A percentile compares a stretch with the other conserved stretches of the same genome.
These are phyloP conservation scores for Solanum corneliomulleri DNA, from an alignment of 257 asterid genomes.

Conservation along the genomic window DNA sequence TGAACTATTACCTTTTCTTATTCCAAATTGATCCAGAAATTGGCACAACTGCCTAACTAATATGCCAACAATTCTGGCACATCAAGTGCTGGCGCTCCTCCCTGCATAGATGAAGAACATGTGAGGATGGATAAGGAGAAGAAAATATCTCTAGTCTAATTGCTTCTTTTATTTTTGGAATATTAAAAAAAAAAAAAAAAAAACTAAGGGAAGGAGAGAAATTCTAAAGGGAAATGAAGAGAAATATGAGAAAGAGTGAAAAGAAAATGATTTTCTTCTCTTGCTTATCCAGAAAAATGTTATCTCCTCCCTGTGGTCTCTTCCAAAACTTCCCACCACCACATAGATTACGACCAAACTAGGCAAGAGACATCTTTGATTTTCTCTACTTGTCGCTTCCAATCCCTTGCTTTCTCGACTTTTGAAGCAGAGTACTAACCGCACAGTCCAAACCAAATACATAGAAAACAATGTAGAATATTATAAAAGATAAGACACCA, in stretches of 20 bases:
- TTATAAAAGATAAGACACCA: neutral
- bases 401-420: neutral
- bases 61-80: slow-evolving; percentile 78
- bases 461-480: neutral
- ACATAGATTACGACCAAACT: neutral
- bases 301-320: neutral
- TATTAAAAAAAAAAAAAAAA: neutral
- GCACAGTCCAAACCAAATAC: neutral
- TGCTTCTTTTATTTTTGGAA: neutral
- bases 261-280: neutral
- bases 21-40: slow-evolving; percentile 82
- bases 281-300: neutral
- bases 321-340: neutral
- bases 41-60: slow-evolving; percentile 83
- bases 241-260: neutral
- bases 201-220: neutral
- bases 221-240: neutral
- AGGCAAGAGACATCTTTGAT: neutral
- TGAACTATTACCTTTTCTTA: slow-evolving; percentile 49
- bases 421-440: neutral
- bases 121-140: neutral
- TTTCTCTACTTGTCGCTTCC: neutral
- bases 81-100: slow-evolving; percentile 82
- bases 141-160: neutral
- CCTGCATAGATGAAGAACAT: slow-evolving; percentile 26